Evolutionary conservation across 495 filamentous ascomycete genomes (phyloP).

Genomic region (Bombardia bombarda): DNA sequence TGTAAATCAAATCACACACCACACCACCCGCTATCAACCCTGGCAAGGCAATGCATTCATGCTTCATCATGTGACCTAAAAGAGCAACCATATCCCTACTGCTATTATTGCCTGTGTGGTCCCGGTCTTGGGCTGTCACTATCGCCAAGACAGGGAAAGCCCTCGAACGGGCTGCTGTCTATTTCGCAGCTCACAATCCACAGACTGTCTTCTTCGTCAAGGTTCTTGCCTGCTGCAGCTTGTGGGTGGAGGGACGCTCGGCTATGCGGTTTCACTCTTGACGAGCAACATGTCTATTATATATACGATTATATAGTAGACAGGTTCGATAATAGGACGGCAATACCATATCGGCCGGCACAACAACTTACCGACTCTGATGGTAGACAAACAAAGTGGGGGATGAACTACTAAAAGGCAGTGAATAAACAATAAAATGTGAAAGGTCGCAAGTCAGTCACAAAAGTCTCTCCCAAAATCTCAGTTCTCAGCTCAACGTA

Average conservation of each 20-base stretch:
- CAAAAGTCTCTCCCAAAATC: too few relatives aligned
- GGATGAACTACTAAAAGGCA: too few relatives aligned
- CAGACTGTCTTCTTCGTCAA: background rate
- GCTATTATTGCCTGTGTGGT: background rate
- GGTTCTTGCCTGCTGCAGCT: background rate
- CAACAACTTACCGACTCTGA: background rate
- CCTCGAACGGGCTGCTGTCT: too few relatives aligned
- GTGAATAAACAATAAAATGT: too few relatives aligned
- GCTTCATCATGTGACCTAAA: slow-evolving; percentile 19
- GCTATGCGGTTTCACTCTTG: background rate
- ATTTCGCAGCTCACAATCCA: too few relatives aligned
- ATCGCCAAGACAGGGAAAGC: background rate
- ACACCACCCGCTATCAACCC: slow-evolving; percentile 10
- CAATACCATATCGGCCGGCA: background rate
- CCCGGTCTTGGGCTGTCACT: background rate
- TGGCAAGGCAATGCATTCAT: slow-evolving; percentile 12
- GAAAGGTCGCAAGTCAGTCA: too few relatives aligned
- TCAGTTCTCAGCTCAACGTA: too few relatives aligned
- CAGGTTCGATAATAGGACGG: too few relatives aligned
- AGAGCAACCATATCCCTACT: background rate
- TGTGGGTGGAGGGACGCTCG: background rate
- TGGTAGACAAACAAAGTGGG: background rate
- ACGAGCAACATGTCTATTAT: background rate
- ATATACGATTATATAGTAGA: background rate
- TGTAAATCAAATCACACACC: slow-evolving; percentile 12